Percentiles rank a stretch among this genome's conserved stretches.
These are phyloP conservation scores for Chlamydomonas sp. DNA, from an alignment of 139 green algal species.

Conservation along the genomic window DNA sequence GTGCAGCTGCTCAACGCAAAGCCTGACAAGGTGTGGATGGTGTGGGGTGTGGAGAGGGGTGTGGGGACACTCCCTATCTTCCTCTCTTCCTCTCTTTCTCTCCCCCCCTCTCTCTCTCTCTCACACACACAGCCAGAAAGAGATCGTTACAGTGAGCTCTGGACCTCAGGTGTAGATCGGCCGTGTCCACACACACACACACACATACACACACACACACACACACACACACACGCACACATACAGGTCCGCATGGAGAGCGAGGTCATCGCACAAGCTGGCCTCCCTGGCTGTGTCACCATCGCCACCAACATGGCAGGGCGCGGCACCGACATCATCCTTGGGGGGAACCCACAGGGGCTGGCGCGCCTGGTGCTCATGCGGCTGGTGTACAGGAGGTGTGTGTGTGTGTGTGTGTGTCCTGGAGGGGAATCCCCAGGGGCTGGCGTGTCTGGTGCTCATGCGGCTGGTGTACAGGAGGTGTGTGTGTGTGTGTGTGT, in stretches of 20 bases:
- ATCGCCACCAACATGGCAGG: constrained; percentile 99
- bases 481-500: too few relatives aligned
- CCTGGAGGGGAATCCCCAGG: constrained; percentile 69
- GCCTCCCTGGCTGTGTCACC: constrained; percentile 77
- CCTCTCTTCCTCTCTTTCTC: too few relatives aligned
- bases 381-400: constrained; percentile 35
- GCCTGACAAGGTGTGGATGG: constrained; percentile 16
- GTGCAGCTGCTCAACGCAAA: constrained; percentile 30
- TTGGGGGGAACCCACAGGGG: constrained; percentile 62
- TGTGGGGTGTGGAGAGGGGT: too few relatives aligned
- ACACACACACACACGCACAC: too few relatives aligned
- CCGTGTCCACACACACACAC: too few relatives aligned
- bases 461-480: constrained; percentile 34
- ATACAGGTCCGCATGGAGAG: constrained; percentile 52
- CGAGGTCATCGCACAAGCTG: constrained; percentile 70
- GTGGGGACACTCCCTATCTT: too few relatives aligned
- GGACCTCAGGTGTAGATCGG: too few relatives aligned
- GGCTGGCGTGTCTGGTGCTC: constrained; percentile 36
- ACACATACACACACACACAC: too few relatives aligned
- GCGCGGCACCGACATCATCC: constrained; percentile 94
- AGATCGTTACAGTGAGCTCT: too few relatives aligned
- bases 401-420: too few relatives aligned
- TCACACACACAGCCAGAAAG: too few relatives aligned
- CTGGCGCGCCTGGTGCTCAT: constrained; percentile 38
- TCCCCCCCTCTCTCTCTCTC: too few relatives aligned